These are phyloP conservation scores for Diaporthe velutina DNA, from an alignment of 2,329 filamentous ascomycete species.

Conservation along the genomic window DNA sequence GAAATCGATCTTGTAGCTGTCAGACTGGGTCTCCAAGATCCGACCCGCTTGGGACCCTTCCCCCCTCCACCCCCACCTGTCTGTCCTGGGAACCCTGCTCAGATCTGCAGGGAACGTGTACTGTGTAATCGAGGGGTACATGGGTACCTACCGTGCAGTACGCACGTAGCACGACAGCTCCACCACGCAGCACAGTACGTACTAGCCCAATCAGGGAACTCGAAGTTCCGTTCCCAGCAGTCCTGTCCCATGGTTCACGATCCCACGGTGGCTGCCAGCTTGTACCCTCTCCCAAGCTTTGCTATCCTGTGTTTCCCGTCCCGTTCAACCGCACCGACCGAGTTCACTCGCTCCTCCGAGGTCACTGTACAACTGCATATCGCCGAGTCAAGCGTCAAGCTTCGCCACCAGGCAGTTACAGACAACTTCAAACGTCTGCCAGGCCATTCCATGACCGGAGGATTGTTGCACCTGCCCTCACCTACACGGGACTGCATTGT, in stretches of 20 bases:
- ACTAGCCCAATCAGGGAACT: constrained; percentile 11
- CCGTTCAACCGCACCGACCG: neutral
- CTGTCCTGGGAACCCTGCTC: constrained; percentile 7
- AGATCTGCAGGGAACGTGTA: constrained; percentile 6
- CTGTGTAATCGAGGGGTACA: neutral
- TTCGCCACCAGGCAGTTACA: neutral
- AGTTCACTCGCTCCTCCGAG: neutral
- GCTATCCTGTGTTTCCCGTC: neutral
- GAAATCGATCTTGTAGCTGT: neutral
- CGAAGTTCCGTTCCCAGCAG: neutral
- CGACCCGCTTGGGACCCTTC: neutral
- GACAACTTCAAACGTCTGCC: neutral
- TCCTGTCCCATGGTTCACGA: constrained; percentile 12
- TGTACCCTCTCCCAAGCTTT: neutral
- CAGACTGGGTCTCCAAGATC: neutral
- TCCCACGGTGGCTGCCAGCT: neutral
- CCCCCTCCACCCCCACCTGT: neutral
- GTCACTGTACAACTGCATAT: neutral
- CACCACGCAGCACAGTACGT: neutral
- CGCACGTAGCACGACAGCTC: neutral
- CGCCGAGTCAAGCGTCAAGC: constrained; percentile 13
- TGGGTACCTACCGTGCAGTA: neutral
- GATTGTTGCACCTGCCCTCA: neutral
- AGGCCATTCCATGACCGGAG: neutral
- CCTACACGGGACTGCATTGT: neutral